Evolutionary conservation across 2,329 filamentous ascomycete species (phyloP).

Genomic region (Rutstroemia sp.): DNA sequence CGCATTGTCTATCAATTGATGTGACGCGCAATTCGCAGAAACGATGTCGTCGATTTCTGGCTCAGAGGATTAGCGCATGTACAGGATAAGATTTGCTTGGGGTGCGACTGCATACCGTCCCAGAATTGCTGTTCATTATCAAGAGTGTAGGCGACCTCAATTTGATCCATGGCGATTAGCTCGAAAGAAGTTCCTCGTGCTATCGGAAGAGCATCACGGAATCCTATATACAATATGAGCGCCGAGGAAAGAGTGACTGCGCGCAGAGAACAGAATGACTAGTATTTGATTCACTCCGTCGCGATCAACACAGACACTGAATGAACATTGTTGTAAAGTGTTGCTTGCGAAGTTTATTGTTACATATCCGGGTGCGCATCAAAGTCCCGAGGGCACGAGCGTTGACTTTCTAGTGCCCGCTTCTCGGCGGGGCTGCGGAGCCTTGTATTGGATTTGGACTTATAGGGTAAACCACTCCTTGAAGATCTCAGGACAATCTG

Average conservation of each 20-base stretch:
- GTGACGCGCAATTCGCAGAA: slow-evolving; percentile 46
- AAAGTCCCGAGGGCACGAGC: background rate
- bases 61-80: background rate
- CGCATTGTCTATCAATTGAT: slow-evolving; percentile 72
- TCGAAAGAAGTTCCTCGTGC: slow-evolving; percentile 10
- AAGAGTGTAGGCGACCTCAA: slow-evolving; percentile 60
- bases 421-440: background rate
- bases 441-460: background rate
- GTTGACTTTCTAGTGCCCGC: background rate
- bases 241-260: background rate
- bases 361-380: background rate
- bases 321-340: slow-evolving; percentile 1
- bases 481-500: no score
- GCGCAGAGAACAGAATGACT: background rate
- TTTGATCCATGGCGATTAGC: slow-evolving; percentile 40
- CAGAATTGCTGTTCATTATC: slow-evolving; percentile 84
- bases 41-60: slow-evolving; percentile 62
- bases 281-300: background rate
- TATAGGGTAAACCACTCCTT: background rate
- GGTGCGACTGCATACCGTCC: slow-evolving; percentile 54
- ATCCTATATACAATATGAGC: background rate
- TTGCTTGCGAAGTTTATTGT: slow-evolving; percentile 5
- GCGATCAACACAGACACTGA: slow-evolving; percentile 11
- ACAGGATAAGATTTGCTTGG: background rate
- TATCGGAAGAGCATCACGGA: slow-evolving; percentile 25